phyloP scores from a whole-genome alignment of 805 yeast species.

The Wickerhamomyces canadensis region DNA sequence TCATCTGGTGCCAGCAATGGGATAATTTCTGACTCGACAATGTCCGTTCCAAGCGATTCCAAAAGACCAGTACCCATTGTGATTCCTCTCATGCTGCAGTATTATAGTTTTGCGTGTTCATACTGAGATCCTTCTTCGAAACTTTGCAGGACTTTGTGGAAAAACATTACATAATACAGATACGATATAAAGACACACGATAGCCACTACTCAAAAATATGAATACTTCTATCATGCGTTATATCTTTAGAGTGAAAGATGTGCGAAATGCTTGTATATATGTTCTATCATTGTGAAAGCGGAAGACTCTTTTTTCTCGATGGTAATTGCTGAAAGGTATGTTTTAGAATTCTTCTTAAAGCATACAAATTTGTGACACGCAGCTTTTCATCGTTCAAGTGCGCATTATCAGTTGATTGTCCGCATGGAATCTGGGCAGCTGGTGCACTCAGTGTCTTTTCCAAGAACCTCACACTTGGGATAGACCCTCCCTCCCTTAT shows the following conservation, averaged over 20 bases:
- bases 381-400: slow-evolving; percentile 79
- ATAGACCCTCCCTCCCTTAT: slow-evolving; percentile 97
- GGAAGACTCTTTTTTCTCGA: slow-evolving; percentile 5
- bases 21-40: slow-evolving; percentile 32
- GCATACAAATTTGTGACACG: slow-evolving; percentile 74
- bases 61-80: no score
- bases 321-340: slow-evolving; percentile 19
- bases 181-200: no score
- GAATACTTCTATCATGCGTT: no score
- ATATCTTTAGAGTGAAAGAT: no score
- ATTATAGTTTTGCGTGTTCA: no score
- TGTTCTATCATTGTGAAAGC: no score
- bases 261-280: no score
- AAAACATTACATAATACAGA: no score
- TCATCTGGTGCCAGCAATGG: slow-evolving; percentile 25
- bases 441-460: slow-evolving; percentile 74
- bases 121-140: no score
- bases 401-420: slow-evolving; percentile 92
- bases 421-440: slow-evolving; percentile 98
- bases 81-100: no score
- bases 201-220: no score
- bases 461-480: slow-evolving; percentile 82
- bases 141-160: no score
- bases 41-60: slow-evolving; percentile 21
- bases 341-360: slow-evolving; percentile 53